Evolutionary conservation across 2,329 filamentous ascomycete genomes (phyloP).

Genomic region (Dichotomopilus funicola): DNA sequence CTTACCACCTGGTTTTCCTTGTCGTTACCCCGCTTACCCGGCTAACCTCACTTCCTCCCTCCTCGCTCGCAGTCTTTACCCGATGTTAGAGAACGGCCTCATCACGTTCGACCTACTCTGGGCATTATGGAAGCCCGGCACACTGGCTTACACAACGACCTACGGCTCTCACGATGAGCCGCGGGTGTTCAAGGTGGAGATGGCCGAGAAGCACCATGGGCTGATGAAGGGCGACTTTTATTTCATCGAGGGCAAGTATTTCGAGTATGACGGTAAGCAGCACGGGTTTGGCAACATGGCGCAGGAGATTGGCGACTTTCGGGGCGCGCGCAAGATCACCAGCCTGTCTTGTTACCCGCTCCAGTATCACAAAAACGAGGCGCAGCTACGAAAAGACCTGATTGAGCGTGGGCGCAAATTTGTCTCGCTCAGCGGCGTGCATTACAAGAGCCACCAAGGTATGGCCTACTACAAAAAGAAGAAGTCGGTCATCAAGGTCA

Average conservation of each 20-base stretch:
- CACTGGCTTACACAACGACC: slow-evolving; percentile 68
- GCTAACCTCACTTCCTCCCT: background rate
- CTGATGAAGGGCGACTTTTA: slow-evolving; percentile 72
- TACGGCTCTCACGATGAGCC: slow-evolving; percentile 73
- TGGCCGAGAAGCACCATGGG: slow-evolving; percentile 61
- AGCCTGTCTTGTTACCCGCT: slow-evolving; percentile 71
- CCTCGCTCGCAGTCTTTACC: slow-evolving; percentile 53
- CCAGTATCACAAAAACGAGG: slow-evolving; percentile 69
- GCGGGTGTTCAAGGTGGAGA: slow-evolving; percentile 74
- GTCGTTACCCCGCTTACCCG: background rate
- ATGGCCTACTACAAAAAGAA: slow-evolving; percentile 82
- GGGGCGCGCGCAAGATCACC: slow-evolving; percentile 75
- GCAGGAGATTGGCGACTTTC: slow-evolving; percentile 67
- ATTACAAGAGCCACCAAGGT: slow-evolving; percentile 77
- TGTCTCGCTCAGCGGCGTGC: slow-evolving; percentile 69
- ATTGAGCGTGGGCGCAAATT: slow-evolving; percentile 82
- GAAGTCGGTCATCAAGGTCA: slow-evolving; percentile 67
- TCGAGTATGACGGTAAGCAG: slow-evolving; percentile 82
- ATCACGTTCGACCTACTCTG: slow-evolving; percentile 87
- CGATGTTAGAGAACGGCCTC: slow-evolving; percentile 71
- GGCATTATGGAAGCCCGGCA: slow-evolving; percentile 84
- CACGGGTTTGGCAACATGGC: slow-evolving; percentile 70
- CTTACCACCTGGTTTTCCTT: background rate
- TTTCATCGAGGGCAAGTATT: slow-evolving; percentile 68
- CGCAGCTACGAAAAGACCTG: slow-evolving; percentile 56